These are phyloP conservation scores for Monosiga brevicollis DNA, from an alignment of 78 protist genomes.

Conservation along the genomic window DNA sequence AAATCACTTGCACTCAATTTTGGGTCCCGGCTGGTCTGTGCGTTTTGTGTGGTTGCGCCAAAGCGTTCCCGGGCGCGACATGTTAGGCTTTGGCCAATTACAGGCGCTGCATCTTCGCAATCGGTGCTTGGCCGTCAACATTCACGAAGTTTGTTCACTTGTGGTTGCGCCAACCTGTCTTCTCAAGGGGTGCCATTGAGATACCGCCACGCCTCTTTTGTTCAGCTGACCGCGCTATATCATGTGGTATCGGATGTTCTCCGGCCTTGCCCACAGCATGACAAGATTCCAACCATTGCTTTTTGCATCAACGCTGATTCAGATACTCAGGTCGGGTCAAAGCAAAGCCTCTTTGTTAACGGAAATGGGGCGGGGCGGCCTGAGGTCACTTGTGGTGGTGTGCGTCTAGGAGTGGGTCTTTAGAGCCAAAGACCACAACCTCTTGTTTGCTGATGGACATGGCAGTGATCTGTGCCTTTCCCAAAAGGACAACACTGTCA, in stretches of 20 bases:
- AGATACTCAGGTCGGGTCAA: not conserved
- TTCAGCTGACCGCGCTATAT: not conserved
- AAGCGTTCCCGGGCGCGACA: not conserved
- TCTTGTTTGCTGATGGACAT: not conserved
- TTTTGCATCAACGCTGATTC: not conserved
- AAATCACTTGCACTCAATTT: too few species aligned
- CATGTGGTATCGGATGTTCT: too few species aligned
- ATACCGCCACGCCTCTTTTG: not conserved
- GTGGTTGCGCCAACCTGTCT: too few species aligned
- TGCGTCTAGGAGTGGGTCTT: not conserved
- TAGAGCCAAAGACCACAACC: not conserved
- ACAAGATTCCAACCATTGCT: not conserved
- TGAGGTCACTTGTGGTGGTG: too few species aligned
- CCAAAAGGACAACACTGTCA: not conserved
- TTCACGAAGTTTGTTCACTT: too few species aligned
- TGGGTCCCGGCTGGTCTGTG: too few species aligned
- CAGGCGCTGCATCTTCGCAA: not conserved
- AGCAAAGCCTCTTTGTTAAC: not conserved
- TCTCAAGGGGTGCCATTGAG: not conserved
- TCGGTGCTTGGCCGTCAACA: not conserved
- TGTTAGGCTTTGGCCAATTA: not conserved
- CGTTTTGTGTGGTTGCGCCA: too few species aligned
- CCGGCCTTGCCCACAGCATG: not conserved
- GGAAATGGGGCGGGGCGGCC: too few species aligned
- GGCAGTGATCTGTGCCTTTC: not conserved